Evolutionary conservation across 495 filamentous ascomycete genomes (phyloP).

Genomic region (Penicillium ucsense): DNA sequence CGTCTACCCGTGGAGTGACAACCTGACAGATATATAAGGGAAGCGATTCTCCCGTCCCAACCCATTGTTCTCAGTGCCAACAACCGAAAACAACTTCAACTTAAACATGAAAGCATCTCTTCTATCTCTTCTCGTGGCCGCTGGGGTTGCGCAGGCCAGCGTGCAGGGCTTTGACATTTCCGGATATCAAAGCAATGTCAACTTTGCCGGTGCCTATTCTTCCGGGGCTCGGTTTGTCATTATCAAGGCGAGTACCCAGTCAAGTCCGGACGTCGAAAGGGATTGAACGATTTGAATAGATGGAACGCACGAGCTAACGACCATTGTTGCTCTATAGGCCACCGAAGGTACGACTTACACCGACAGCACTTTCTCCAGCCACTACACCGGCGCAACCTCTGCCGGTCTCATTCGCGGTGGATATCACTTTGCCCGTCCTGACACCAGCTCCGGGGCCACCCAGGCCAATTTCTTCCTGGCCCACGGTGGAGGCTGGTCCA

Average conservation of each 20-base stretch:
- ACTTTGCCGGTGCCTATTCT: slow-evolving; percentile 46
- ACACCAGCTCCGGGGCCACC: slow-evolving; percentile 33
- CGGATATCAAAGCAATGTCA: slow-evolving; percentile 45
- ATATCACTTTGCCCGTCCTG: slow-evolving; percentile 56
- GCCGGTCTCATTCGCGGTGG: slow-evolving; percentile 52
- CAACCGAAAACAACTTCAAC: neutral
- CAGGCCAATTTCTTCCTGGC: slow-evolving; percentile 52
- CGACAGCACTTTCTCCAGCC: slow-evolving; percentile 42
- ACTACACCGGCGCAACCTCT: slow-evolving; percentile 45
- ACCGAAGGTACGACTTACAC: slow-evolving; percentile 50
- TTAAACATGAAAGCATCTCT: slow-evolving; percentile 9
- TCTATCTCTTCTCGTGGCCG: slow-evolving; percentile 5
- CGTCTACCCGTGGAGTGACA: no score
- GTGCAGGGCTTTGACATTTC: slow-evolving; percentile 61
- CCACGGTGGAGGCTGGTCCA: slow-evolving; percentile 53
- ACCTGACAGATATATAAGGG: no score
- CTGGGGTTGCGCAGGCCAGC: slow-evolving; percentile 21
- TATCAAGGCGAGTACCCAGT: slow-evolving; percentile 44
- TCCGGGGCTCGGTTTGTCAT: slow-evolving; percentile 57
- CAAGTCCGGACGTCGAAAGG: neutral
- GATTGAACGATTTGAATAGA: neutral
- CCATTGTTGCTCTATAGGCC: slow-evolving; percentile 27
- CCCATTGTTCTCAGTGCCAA: neutral
- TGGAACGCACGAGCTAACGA: neutral
- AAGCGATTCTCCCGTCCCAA: no score